Conservation (phyloP, 192 early-diverging fungal genomes). For the Coemansia sp. region DNA sequence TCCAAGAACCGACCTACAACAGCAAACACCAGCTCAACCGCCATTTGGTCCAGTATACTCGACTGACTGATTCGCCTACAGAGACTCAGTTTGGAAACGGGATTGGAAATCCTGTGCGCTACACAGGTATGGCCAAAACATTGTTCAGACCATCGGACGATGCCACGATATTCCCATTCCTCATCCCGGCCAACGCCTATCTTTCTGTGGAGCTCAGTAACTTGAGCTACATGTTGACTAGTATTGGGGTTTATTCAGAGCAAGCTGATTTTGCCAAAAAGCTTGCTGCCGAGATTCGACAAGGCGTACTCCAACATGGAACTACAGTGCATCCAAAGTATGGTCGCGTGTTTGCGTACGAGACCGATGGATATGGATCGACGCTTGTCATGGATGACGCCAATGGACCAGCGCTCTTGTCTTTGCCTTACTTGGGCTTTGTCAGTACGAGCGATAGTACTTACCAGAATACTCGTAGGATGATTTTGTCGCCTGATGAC, state of each 20-base stretch:
- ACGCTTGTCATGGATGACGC: slow-evolving; percentile 69
- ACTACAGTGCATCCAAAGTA: slow-evolving; percentile 54
- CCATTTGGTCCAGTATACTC: slow-evolving; percentile 13
- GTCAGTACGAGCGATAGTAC: slow-evolving; percentile 45
- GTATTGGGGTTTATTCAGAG: slow-evolving; percentile 18
- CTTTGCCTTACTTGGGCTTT: slow-evolving; percentile 64
- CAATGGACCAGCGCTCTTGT: slow-evolving; percentile 63
- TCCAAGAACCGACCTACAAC: slow-evolving; percentile 43
- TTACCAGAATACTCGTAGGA: slow-evolving; percentile 59
- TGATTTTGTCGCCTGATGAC: slow-evolving; percentile 57
- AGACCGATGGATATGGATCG: slow-evolving; percentile 72
- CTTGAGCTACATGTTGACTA: slow-evolving; percentile 47
- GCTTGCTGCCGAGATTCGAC: slow-evolving; percentile 52
- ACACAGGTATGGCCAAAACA: slow-evolving; percentile 46
- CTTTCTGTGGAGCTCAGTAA: slow-evolving; percentile 58
- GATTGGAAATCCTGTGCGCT: slow-evolving; percentile 36
- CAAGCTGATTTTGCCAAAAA: slow-evolving; percentile 42
- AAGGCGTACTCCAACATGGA: slow-evolving; percentile 56
- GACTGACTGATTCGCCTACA: slow-evolving; percentile 23
- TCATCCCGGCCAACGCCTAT: slow-evolving; percentile 54
- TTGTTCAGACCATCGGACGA: slow-evolving; percentile 50
- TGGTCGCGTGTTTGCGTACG: slow-evolving; percentile 65
- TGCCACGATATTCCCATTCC: slow-evolving; percentile 43
- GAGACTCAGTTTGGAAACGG: slow-evolving; percentile 51
- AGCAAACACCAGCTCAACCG: slow-evolving; percentile 9